Base-by-base conservation (phyloP, 2,329 filamentous ascomycete species). In the Sclerotinia sclerotiorum region DNA sequence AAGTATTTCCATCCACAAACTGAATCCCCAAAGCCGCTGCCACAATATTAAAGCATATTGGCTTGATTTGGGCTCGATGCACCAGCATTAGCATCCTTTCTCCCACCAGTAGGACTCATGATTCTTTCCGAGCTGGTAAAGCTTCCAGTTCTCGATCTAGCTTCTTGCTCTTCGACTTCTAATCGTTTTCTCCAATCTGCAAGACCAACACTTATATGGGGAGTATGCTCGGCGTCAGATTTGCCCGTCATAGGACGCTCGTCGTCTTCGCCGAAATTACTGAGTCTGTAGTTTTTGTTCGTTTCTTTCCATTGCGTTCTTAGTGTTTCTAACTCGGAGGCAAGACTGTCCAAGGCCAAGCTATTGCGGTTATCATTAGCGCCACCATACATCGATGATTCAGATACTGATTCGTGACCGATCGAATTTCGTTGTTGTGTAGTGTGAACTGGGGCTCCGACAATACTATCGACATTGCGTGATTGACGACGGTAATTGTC, bases 301-400 rank as follows among this genome's bases (percentile, higher is more conserved):
- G 93, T 97, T 51, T 90, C 92, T 81, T 98, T 93, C 95, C 95
- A 99, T 75, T 97, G 94, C 65, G 84, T 92, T 65, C 94, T 88
- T 60, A 99, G 84, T 17, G 92, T 91, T 78, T 99, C 95, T 10
- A 99, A 87, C 81, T 99, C 95, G 71, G 88, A 93, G 15, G 95
- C 94, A 32, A 99, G 86, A 72, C 90, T 95, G 79, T 99, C 95
- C 27, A 99, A 85, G 3, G 94, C 94, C 73, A 89, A 82, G 0
- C 85, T 88, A 65, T 87, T 88, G 62, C 88, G 85, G 72, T 85
- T 84, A 17, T 68, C 67, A 29, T 54, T 65, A 65, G 85, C 74
- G 35, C 74, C 72, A 29, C 76, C 78, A 73, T 85, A 84, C 4
- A 85, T 77, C 13, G 82, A 84, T 27, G 84, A 83, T 29, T 84